These are phyloP conservation scores for Actinomucor elegans DNA, from an alignment of 371 early-diverging fungal species.

Conservation along the genomic window DNA sequence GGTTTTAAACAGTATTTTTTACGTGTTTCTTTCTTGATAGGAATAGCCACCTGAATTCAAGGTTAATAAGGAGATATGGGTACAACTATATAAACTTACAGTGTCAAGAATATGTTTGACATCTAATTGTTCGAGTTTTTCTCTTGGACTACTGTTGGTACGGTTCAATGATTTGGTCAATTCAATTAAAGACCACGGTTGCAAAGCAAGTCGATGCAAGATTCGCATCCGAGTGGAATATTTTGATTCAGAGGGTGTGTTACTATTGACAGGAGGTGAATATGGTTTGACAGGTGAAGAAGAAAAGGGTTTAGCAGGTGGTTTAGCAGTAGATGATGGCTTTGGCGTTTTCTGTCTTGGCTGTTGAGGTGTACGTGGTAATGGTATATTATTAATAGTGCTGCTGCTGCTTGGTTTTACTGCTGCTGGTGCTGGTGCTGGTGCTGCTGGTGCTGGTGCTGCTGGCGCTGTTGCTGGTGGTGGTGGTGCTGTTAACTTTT, in stretches of 20 bases:
- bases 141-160: background rate
- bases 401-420: background rate
- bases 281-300: background rate
- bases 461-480: background rate
- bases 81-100: background rate
- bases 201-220: conserved; percentile 9
- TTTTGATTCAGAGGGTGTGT: background rate
- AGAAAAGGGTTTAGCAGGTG: background rate
- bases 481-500: background rate
- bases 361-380: background rate
- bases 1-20: conserved; percentile 22
- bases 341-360: background rate
- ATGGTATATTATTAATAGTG: background rate
- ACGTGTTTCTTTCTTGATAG: conserved; percentile 7
- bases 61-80: too few relatives aligned
- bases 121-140: conserved; percentile 9
- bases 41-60: conserved; percentile 11
- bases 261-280: background rate
- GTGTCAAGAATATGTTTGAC: conserved; percentile 8
- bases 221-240: background rate
- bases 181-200: conserved; percentile 3
- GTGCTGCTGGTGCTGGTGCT: background rate
- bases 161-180: conserved; percentile 7
- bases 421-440: background rate
- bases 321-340: background rate